Percentiles rank a stretch among this genome's conserved stretches.
Conservation (phyloP, 192 early-diverging fungal species). For the Rhizophagus clarus region DNA sequence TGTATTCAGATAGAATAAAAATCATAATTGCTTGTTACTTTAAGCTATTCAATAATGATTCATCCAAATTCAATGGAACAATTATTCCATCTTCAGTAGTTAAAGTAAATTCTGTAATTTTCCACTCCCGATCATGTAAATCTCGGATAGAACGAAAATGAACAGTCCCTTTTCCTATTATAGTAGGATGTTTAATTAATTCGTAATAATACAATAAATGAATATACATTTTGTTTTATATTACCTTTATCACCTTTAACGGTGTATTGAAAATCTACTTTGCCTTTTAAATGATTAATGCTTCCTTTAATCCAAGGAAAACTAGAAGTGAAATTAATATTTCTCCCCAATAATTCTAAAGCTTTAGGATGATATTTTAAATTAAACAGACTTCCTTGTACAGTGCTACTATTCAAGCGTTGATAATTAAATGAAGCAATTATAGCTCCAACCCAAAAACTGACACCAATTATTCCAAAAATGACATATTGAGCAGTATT, state of each 20-base stretch:
- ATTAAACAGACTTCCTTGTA: constrained; percentile 61
- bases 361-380: constrained; percentile 55
- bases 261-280: constrained; percentile 55
- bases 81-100: constrained; percentile 27
- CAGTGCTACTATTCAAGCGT: constrained; percentile 54
- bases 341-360: constrained; percentile 50
- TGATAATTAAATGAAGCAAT: constrained; percentile 60
- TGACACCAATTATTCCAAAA: constrained; percentile 45
- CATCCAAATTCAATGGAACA: constrained; percentile 8
- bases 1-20: constrained; percentile 32
- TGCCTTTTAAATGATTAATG: constrained; percentile 63
- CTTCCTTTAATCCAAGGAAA: constrained; percentile 68
- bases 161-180: constrained; percentile 27
- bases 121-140: constrained; percentile 9
- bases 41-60: background rate
- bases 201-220: background rate
- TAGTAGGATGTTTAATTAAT: background rate
- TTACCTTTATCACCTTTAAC: constrained; percentile 54
- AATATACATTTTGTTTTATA: background rate
- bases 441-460: constrained; percentile 54
- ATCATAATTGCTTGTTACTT: background rate
- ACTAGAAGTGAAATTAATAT: constrained; percentile 52
- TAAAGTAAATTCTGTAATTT: constrained; percentile 25
- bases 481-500: constrained; percentile 36
- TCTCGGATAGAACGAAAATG: constrained; percentile 25